These are phyloP conservation scores for Alternaria solani DNA, from an alignment of 2,329 filamentous ascomycete species.

Conservation along the genomic window DNA sequence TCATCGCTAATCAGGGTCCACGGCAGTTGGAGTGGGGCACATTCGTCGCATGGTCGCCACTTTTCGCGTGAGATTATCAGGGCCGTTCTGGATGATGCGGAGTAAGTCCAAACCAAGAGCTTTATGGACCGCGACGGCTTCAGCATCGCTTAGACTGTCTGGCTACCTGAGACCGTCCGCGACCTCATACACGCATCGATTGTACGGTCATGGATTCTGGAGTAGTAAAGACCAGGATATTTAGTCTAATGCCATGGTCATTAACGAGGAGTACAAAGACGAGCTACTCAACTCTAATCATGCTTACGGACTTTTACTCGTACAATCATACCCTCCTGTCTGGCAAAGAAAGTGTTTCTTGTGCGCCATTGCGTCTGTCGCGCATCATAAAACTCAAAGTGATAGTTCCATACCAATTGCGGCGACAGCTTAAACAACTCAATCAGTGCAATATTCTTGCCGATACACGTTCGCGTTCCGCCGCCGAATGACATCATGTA, in stretches of 20 bases:
- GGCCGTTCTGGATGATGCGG: too few species aligned
- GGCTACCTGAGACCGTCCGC: too few species aligned
- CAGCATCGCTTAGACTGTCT: too few species aligned
- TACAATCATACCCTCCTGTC: background rate
- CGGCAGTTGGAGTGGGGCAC: conserved; percentile 1
- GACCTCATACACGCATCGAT: too few species aligned
- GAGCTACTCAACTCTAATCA: background rate
- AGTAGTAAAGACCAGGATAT: too few species aligned
- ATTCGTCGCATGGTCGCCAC: background rate
- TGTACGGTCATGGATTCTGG: too few species aligned
- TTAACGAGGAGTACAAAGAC: background rate
- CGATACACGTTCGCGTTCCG: conserved; percentile 46
- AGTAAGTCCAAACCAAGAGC: too few species aligned
- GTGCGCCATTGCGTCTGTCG: background rate
- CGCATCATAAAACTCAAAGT: background rate
- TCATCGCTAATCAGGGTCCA: background rate
- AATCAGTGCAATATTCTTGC: conserved; percentile 26
- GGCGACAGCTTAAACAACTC: background rate
- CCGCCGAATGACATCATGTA: conserved; percentile 50
- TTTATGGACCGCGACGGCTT: too few species aligned
- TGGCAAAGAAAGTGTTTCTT: background rate
- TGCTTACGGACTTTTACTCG: background rate
- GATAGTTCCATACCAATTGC: background rate
- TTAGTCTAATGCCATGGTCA: too few species aligned
- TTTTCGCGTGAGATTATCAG: too few species aligned